Base-by-base conservation (phyloP, 179 eudicot species). In the Beta lomatogona region DNA sequence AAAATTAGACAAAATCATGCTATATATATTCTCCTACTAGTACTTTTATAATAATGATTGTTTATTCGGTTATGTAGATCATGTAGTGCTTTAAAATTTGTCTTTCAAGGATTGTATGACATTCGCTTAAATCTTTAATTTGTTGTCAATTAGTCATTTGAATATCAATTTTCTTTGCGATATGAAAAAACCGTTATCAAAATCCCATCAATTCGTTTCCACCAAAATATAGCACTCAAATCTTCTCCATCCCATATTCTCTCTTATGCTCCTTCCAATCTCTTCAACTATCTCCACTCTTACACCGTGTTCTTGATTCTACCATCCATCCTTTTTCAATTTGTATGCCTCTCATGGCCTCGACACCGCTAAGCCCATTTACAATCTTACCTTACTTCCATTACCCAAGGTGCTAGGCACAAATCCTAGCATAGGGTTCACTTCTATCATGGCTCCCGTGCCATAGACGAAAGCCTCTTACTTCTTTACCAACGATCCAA, bases 201-300 rank as follows among this genome's bases (percentile, higher is more conserved):
- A 82, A 87, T 70, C 48, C 94, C 92, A 87, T 91, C 92, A 84
- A 84, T 87, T 76, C 94, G 87, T 90, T 86, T 91, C 92, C 41
- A 90, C 92, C 88, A 91, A 83, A 67, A 90, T 89, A 86, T 85
- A 91, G 28, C 91, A 25, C 28, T 86, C 86, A 77, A 91, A 87
- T 65, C 90, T 88, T 67, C 77, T 83, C 94, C 94, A 91, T 61
- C 57, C 80, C 66, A 48, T 66, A 63, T 73, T 55, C 18, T 69
- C 85, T 78, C 82, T 61, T 45, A 83, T 57, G 28, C 74, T 31
- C 67, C 87, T 79, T 64, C 88, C 83, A 6, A 79, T 75, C 73
- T 83, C 85, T 73, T 83, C 90, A 53, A 76, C 76, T 54, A 86
- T 85, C 68, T 88, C 88, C 61, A 84, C 92, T 46, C 89, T 86